phyloP scores from a whole-genome alignment of 495 filamentous ascomycete species.

The Copromyces sp. region DNA sequence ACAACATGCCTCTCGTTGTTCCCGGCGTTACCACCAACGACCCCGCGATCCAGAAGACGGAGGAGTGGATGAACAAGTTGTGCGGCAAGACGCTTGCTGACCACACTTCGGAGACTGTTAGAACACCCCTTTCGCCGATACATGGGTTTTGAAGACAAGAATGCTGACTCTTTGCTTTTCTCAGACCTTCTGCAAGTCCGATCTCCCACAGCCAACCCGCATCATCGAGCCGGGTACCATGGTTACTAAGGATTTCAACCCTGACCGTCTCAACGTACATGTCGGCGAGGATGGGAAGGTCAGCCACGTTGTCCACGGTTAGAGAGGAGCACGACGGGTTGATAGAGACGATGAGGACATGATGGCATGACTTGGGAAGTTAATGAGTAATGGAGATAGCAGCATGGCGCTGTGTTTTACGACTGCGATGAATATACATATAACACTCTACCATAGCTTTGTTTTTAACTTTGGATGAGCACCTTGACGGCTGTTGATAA shows the following conservation, averaged over 20 bases:
- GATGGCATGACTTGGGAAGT: background rate
- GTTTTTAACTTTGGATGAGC: background rate
- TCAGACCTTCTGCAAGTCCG: slow-evolving; percentile 65
- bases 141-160: background rate
- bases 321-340: slow-evolving; percentile 5
- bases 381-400: background rate
- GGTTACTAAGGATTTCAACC: slow-evolving; percentile 52
- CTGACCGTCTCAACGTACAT: slow-evolving; percentile 60
- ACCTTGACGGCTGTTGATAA: background rate
- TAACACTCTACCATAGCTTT: background rate
- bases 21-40: slow-evolving; percentile 56
- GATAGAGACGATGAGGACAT: background rate
- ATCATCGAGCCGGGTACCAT: slow-evolving; percentile 54
- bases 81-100: slow-evolving; percentile 58
- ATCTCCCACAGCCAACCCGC: slow-evolving; percentile 58
- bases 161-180: background rate
- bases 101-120: slow-evolving; percentile 32
- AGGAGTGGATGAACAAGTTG: slow-evolving; percentile 63
- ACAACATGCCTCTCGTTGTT: slow-evolving; percentile 74
- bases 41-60: slow-evolving; percentile 40
- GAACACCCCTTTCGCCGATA: slow-evolving; percentile 4
- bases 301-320: slow-evolving; percentile 54
- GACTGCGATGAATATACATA: background rate
- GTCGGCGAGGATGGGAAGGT: slow-evolving; percentile 63
- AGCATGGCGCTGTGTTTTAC: background rate